Conservation (phyloP, 306 rosid species). For the Prunus mira region DNA sequence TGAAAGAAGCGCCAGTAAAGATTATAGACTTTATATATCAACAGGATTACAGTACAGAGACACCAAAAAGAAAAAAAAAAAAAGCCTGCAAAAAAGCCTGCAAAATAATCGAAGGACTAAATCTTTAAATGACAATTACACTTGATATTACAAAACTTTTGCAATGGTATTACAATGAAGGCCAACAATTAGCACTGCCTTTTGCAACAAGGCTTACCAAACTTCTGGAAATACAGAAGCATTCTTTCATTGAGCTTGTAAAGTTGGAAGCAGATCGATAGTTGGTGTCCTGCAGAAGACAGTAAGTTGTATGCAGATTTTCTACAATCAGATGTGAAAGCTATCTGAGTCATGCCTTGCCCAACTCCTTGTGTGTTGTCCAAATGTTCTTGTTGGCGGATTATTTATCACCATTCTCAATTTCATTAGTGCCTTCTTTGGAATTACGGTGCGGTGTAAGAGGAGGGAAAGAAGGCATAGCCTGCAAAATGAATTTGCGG, state of each 20-base stretch:
- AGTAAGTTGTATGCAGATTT: not conserved
- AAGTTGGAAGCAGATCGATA: not conserved
- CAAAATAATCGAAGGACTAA: not conserved
- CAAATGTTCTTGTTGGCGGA: not conserved
- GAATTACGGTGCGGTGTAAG: constrained; percentile 13
- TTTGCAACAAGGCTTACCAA: not conserved
- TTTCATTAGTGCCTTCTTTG: not conserved
- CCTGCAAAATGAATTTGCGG: constrained; percentile 8
- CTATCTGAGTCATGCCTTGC: not conserved
- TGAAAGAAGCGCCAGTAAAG: not conserved
- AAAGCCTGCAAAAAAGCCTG: not conserved
- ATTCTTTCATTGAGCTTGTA: not conserved
- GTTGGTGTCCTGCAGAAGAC: not conserved
- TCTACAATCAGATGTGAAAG: not conserved
- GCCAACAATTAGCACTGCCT: not conserved
- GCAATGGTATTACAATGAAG: not conserved
- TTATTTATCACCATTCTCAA: not conserved
- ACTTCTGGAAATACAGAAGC: not conserved
- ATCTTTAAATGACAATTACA: constrained; percentile 2
- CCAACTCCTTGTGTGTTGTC: not conserved
- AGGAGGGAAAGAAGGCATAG: constrained; percentile 18
- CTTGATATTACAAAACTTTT: not conserved
- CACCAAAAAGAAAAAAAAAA: not conserved
- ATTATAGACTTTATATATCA: not conserved
- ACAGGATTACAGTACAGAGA: not conserved